Conservation (phyloP, 768 basidiomycete genomes). For the Fistulinella prunicolor region DNA sequence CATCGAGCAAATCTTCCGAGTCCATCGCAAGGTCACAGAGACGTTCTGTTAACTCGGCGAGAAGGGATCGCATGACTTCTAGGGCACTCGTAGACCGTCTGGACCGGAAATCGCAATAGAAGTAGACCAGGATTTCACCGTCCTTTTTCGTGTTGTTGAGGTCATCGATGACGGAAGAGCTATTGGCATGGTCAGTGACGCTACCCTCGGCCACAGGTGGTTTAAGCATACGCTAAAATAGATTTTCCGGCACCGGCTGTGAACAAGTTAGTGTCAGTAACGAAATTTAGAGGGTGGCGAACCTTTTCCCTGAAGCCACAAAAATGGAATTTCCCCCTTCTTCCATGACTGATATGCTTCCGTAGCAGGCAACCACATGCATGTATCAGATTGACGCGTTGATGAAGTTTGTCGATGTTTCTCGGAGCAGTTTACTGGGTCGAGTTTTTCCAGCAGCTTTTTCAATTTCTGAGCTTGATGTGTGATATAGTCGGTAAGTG, state of each 20-base stretch:
- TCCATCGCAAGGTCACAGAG: not conserved
- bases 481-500: too few species aligned
- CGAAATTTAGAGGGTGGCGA: not conserved
- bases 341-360: constrained; percentile 8
- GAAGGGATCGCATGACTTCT: constrained; percentile 16
- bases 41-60: constrained; percentile 10
- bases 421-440: too few species aligned
- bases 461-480: not conserved
- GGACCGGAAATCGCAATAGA: constrained; percentile 24
- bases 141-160: not conserved
- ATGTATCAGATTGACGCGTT: too few species aligned
- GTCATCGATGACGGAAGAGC: not conserved
- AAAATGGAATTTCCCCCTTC: not conserved
- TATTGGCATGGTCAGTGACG: not conserved
- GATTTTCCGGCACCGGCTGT: constrained; percentile 5
- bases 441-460: not conserved
- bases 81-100: constrained; percentile 6
- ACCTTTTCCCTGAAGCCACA: constrained; percentile 23
- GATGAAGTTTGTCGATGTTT: too few species aligned
- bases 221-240: not conserved
- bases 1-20: constrained; percentile 2
- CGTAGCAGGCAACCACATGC: constrained; percentile 9
- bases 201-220: too few species aligned
- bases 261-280: not conserved
- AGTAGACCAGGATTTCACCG: not conserved